Conservation (phyloP, 2,329 filamentous ascomycete species). For the Alternaria burnsii region DNA sequence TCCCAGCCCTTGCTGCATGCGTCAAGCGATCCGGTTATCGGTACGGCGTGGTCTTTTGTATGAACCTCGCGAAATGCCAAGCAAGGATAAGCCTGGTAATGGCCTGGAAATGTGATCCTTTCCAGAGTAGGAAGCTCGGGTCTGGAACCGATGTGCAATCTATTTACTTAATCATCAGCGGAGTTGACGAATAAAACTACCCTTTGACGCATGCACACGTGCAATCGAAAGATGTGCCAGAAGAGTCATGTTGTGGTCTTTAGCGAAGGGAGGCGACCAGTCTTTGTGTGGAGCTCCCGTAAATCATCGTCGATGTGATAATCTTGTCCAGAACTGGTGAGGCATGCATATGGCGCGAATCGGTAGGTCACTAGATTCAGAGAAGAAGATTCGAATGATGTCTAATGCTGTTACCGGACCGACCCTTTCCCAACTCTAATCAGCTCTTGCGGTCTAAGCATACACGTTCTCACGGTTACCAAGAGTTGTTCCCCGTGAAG, state of each 20-base stretch:
- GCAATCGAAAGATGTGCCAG: neutral
- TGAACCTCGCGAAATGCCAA: neutral
- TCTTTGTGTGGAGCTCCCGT: neutral
- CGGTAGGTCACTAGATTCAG: neutral
- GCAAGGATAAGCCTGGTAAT: neutral
- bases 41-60: neutral
- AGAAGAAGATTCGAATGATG: neutral
- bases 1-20: neutral
- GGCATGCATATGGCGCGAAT: neutral
- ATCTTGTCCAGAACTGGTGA: neutral
- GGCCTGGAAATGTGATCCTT: neutral
- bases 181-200: neutral
- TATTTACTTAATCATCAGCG: neutral
- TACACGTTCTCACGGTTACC: neutral
- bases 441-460: neutral
- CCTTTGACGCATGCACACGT: neutral
- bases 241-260: neutral
- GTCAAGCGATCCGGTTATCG: slow-evolving; percentile 1
- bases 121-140: neutral
- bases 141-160: neutral
- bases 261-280: neutral
- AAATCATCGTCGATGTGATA: slow-evolving; percentile 2
- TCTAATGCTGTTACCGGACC: neutral
- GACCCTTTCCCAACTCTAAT: neutral
- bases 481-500: neutral